phyloP scores from a whole-genome alignment of 2,329 filamentous ascomycete species.

The Parasarocladium wereldwijsianum region DNA sequence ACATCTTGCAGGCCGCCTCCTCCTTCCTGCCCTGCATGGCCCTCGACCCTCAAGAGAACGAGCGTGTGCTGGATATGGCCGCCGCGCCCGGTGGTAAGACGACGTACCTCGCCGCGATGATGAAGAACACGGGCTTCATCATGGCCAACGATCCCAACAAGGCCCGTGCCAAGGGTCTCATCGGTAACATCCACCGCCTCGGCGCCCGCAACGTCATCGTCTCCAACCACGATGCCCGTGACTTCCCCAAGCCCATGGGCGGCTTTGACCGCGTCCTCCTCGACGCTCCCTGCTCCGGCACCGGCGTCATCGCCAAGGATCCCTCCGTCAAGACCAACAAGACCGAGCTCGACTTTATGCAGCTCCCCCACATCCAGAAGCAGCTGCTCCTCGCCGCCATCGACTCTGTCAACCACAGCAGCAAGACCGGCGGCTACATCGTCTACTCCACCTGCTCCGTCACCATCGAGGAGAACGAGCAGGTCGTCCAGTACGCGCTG shows the following conservation, averaged over 20 bases:
- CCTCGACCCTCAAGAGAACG: slow-evolving; percentile 80
- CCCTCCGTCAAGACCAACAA: slow-evolving; percentile 97
- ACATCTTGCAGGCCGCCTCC: slow-evolving; percentile 92
- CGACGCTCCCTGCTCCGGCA: slow-evolving; percentile 91
- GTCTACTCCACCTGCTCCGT: slow-evolving; percentile 97
- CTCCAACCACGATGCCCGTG: slow-evolving; percentile 86
- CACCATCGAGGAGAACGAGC: slow-evolving; percentile 79
- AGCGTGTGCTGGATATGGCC: slow-evolving; percentile 87
- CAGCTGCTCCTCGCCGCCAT: slow-evolving; percentile 86
- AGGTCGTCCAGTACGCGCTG: slow-evolving; percentile 86
- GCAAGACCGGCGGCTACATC: slow-evolving; percentile 86
- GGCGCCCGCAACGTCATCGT: slow-evolving; percentile 90
- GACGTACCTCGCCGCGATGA: slow-evolving; percentile 87
- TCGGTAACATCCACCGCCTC: slow-evolving; percentile 92
- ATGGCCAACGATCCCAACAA: slow-evolving; percentile 97
- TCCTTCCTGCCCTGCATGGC: slow-evolving; percentile 98
- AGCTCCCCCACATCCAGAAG: slow-evolving; percentile 86
- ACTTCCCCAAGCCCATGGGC: slow-evolving; percentile 87
- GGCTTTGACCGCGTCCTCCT: slow-evolving; percentile 91
- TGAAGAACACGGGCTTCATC: slow-evolving; percentile 89
- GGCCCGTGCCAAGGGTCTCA: slow-evolving; percentile 84
- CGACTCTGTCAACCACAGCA: slow-evolving; percentile 82
- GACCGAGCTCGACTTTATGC: slow-evolving; percentile 86
- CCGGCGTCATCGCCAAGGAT: slow-evolving; percentile 95
- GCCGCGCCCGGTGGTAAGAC: slow-evolving; percentile 93